These are phyloP conservation scores for Daedaleopsis sinensis DNA, from an alignment of 768 basidiomycete species.

Conservation along the genomic window DNA sequence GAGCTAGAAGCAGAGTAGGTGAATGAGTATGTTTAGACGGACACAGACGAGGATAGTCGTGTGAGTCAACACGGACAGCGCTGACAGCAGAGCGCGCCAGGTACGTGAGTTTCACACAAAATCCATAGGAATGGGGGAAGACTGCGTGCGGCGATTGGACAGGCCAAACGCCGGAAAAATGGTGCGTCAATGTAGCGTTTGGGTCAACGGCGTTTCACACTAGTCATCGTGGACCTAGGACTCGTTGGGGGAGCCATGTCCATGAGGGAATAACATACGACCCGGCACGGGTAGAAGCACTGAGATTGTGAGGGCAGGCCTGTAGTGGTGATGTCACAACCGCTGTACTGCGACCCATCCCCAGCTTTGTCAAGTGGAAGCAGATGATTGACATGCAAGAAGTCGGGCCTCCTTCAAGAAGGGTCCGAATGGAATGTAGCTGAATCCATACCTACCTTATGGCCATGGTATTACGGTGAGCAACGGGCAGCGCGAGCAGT, in stretches of 20 bases:
- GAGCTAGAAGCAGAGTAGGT: conserved; percentile 52
- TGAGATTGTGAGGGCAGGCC: too few relatives aligned
- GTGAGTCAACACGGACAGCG: background rate
- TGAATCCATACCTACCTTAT: background rate
- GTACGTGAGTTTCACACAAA: background rate
- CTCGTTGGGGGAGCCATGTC: too few relatives aligned
- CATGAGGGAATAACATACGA: too few relatives aligned
- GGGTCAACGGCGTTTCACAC: background rate
- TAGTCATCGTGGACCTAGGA: too few relatives aligned
- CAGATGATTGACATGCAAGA: too few relatives aligned
- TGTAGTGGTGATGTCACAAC: too few relatives aligned
- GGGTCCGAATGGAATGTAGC: background rate
- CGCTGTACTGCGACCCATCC: too few relatives aligned
- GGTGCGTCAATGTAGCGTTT: background rate
- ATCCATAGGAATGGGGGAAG: background rate
- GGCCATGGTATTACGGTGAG: background rate
- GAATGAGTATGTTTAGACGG: background rate
- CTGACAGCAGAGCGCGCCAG: too few relatives aligned
- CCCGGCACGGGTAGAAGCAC: too few relatives aligned
- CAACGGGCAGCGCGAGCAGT: background rate
- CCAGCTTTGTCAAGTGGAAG: too few relatives aligned
- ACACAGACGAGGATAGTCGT: conserved; percentile 22
- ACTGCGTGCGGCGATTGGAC: background rate
- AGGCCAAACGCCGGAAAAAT: background rate
- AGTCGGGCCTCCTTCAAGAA: background rate